phyloP scores from a whole-genome alignment of 1,284 basidiomycete genomes.

The Tilletia indica region DNA sequence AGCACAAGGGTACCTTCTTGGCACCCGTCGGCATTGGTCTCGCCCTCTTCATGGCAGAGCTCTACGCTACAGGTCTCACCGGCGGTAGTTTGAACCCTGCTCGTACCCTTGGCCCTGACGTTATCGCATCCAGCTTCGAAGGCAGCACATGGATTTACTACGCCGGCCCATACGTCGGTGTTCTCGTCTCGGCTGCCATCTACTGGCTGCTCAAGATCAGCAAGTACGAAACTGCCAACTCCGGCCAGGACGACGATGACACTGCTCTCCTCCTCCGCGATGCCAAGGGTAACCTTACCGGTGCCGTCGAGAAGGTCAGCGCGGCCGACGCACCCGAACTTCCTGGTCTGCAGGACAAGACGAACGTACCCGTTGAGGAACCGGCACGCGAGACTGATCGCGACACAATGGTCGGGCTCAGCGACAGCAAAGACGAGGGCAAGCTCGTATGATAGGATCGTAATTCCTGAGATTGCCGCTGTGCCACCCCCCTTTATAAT shows the following conservation, averaged over 20 bases:
- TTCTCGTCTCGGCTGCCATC: conserved; percentile 34
- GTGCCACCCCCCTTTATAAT: too few species aligned
- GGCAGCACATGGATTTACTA: conserved; percentile 43
- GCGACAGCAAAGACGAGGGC: too few species aligned
- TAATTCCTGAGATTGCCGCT: too few species aligned
- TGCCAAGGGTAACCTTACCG: conserved; percentile 11
- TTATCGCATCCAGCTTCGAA: conserved; percentile 31
- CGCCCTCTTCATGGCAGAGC: conserved; percentile 32
- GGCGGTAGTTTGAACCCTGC: conserved; percentile 47
- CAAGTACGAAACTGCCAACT: conserved; percentile 38
- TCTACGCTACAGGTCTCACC: conserved; percentile 39
- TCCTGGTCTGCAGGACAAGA: not conserved
- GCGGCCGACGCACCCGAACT: not conserved
- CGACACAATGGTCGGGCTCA: too few species aligned
- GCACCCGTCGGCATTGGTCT: conserved; percentile 46
- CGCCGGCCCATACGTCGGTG: conserved; percentile 35
- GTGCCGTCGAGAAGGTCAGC: conserved; percentile 1
- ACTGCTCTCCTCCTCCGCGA: conserved; percentile 27
- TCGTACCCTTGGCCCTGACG: conserved; percentile 39
- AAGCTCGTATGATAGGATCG: too few species aligned
- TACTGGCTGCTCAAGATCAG: conserved; percentile 34
- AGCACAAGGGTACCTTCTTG: conserved; percentile 56
- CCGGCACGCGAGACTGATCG: not conserved
- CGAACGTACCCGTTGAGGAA: not conserved
- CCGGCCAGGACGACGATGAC: conserved; percentile 39